A percentile compares a stretch with the other conserved stretches of the same genome.
Conservation (phyloP, 768 basidiomycete species). For the Tephrocybe sp. region DNA sequence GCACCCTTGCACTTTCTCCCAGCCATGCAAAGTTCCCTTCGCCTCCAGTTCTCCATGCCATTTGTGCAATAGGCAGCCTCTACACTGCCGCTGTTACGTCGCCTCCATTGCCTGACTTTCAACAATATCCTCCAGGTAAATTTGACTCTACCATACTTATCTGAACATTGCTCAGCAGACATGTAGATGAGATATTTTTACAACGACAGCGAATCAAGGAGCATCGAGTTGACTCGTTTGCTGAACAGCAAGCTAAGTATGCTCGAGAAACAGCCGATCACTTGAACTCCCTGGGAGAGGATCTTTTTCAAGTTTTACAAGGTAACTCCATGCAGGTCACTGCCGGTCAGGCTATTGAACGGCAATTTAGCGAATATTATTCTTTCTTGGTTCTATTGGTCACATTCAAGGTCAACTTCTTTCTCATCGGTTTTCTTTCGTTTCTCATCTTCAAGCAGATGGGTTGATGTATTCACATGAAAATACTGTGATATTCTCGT, state of each 20-base stretch:
- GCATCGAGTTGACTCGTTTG: constrained; percentile 55
- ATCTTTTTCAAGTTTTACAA: constrained; percentile 61
- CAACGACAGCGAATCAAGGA: constrained; percentile 43
- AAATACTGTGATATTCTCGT: background rate
- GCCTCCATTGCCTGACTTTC: constrained; percentile 49
- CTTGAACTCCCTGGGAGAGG: constrained; percentile 47
- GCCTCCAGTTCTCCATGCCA: constrained; percentile 74
- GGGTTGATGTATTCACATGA: constrained; percentile 58
- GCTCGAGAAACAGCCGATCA: constrained; percentile 51
- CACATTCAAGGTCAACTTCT: constrained; percentile 57
- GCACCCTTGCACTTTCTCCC: constrained; percentile 60
- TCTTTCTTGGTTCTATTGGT: constrained; percentile 73
- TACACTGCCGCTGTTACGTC: constrained; percentile 69
- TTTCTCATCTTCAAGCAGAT: constrained; percentile 38
- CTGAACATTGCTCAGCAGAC: background rate
- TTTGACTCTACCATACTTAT: background rate
- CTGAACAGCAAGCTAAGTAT: constrained; percentile 58
- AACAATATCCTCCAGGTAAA: constrained; percentile 45
- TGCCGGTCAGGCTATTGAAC: background rate
- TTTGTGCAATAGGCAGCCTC: constrained; percentile 75
- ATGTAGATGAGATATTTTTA: constrained; percentile 53
- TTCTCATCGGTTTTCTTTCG: background rate
- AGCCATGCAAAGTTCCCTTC: constrained; percentile 73
- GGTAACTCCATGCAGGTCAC: constrained; percentile 33
- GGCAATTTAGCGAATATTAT: constrained; percentile 51